These are phyloP conservation scores for Glaciozyma antarctica DNA, from an alignment of 768 basidiomycete genomes.

Conservation along the genomic window DNA sequence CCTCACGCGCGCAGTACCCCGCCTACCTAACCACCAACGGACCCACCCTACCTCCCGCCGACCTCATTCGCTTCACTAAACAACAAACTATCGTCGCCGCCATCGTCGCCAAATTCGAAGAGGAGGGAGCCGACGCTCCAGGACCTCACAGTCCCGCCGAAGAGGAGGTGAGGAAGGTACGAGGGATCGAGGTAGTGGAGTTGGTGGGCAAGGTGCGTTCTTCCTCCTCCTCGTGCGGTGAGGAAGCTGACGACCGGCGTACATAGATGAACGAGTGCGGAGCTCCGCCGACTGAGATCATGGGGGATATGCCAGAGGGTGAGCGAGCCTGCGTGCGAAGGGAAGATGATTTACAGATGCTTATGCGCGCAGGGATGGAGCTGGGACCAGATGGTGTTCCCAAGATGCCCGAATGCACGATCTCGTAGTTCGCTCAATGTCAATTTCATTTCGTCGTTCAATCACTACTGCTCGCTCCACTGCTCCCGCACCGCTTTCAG, in stretches of 20 bases:
- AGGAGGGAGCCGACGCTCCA: constrained; percentile 46
- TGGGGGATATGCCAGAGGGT: constrained; percentile 74
- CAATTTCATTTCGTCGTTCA: too few species aligned
- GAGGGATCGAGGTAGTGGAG: constrained; percentile 49
- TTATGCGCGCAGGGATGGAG: constrained; percentile 32
- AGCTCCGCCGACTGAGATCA: constrained; percentile 67
- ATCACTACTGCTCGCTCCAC: too few species aligned
- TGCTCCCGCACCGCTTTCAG: too few species aligned
- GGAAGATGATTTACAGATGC: not conserved
- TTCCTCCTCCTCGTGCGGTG: not conserved
- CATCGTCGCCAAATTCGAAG: constrained; percentile 60
- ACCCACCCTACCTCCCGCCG: constrained; percentile 49
- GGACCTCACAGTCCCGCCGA: not conserved
- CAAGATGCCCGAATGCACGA: constrained; percentile 37
- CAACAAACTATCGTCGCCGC: constrained; percentile 53
- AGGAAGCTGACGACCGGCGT: not conserved
- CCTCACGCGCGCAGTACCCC: constrained; percentile 54
- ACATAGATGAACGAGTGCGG: constrained; percentile 66
- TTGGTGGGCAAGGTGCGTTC: constrained; percentile 63
- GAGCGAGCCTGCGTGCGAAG: not conserved
- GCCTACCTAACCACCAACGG: constrained; percentile 56
- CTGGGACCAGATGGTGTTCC: constrained; percentile 53
- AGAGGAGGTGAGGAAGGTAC: constrained; percentile 37
- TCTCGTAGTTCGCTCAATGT: not conserved
- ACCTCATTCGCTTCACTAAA: constrained; percentile 54